These are phyloP conservation scores for Ganoderma lucidum DNA, from an alignment of 1,284 basidiomycete genomes.

Conservation along the genomic window DNA sequence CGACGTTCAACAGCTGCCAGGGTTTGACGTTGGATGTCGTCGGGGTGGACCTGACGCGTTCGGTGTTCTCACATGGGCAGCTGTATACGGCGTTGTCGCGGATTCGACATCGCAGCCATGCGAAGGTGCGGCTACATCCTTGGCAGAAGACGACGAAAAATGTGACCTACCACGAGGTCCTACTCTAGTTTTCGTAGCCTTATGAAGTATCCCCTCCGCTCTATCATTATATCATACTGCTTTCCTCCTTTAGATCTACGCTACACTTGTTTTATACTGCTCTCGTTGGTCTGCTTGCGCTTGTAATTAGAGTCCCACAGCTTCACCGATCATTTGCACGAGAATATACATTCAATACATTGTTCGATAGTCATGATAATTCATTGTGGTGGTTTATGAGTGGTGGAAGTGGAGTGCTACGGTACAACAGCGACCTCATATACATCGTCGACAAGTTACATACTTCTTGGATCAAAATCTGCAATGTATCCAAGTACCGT, in stretches of 20 bases:
- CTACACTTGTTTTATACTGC: neutral
- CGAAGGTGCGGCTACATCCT: conserved; percentile 32
- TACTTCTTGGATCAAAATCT: conserved; percentile 4
- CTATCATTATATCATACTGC: neutral
- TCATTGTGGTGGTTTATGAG: conserved; percentile 1
- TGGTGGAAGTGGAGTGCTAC: conserved; percentile 22
- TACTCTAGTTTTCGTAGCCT: neutral
- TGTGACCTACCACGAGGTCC: conserved; percentile 38
- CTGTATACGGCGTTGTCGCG: conserved; percentile 52
- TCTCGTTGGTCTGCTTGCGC: neutral
- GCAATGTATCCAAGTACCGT: neutral
- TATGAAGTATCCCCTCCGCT: neutral
- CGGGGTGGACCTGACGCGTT: conserved; percentile 45
- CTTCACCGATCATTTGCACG: neutral
- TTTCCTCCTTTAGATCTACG: neutral
- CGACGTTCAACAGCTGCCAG: conserved; percentile 54
- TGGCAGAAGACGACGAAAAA: conserved; percentile 35
- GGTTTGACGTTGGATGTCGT: conserved; percentile 49
- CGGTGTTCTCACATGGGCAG: conserved; percentile 54
- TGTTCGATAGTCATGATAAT: neutral
- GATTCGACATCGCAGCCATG: conserved; percentile 42
- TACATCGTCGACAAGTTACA: conserved; percentile 22
- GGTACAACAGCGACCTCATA: conserved; percentile 24
- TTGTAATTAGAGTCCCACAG: neutral
- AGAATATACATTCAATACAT: neutral